Percentiles rank a stretch among this genome's conserved stretches.
Evolutionary conservation across 2,329 filamentous ascomycete species (phyloP).

Genomic region (Pseudogymnoascus sp.): DNA sequence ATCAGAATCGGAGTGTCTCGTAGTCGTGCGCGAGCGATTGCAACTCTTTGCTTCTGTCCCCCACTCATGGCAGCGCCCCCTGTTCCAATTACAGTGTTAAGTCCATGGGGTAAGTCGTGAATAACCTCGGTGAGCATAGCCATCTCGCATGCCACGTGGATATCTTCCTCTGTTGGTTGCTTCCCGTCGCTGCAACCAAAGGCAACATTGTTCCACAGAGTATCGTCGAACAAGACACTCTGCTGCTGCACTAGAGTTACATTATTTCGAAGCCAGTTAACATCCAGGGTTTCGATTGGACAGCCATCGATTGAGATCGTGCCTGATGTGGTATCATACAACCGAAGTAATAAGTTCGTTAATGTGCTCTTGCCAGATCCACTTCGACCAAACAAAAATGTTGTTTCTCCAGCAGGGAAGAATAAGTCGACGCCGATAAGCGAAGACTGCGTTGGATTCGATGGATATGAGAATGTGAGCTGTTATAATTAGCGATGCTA

Average conservation of each 20-base stretch:
- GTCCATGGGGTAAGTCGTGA: constrained; percentile 56
- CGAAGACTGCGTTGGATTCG: constrained; percentile 52
- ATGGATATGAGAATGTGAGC: constrained; percentile 79
- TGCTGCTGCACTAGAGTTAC: constrained; percentile 77
- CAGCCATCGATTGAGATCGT: constrained; percentile 62
- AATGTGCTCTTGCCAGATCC: constrained; percentile 92
- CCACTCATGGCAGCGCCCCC: constrained; percentile 71
- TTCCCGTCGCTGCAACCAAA: constrained; percentile 53
- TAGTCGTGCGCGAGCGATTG: constrained; percentile 69
- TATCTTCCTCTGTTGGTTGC: constrained; percentile 43
- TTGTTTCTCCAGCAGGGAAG: constrained; percentile 66
- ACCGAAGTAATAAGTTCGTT: constrained; percentile 68
- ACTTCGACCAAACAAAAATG: constrained; percentile 77
- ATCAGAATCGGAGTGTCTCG: constrained; percentile 75
- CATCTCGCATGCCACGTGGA: constrained; percentile 56
- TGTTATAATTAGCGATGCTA: constrained; percentile 31
- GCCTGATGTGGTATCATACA: constrained; percentile 63
- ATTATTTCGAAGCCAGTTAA: constrained; percentile 67
- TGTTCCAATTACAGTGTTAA: constrained; percentile 64
- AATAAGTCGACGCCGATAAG: constrained; percentile 57
- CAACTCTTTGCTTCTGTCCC: constrained; percentile 76
- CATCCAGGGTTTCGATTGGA: constrained; percentile 54
- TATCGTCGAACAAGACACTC: constrained; percentile 74
- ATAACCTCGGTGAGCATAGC: constrained; percentile 65
- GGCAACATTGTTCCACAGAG: constrained; percentile 68